Base-by-base conservation (phyloP, 2,329 filamentous ascomycete species). In the Calonectria ilicicola region DNA sequence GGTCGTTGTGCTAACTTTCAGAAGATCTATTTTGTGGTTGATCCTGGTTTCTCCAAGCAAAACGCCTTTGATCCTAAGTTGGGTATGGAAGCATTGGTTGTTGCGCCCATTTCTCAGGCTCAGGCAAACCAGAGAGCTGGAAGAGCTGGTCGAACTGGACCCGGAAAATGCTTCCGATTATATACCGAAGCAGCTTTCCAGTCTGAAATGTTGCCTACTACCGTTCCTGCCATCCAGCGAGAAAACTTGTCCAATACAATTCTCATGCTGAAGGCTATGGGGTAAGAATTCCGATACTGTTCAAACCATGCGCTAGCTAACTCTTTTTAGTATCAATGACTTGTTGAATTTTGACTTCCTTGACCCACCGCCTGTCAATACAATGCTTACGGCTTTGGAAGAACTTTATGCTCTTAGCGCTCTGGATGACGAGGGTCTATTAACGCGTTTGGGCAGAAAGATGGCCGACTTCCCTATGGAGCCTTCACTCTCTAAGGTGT, bases 391-490 rank as follows among this genome's bases (percentile, higher is more conserved):
- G 63, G 97, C 97, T 0, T 87, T 99, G 4, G 97, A 99, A 84
- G 97, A 98, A 82, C 88, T 99, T 0, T 99, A 99, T 81, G 95
- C 95, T 0, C 87, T 99, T 14, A 95, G 93, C 4, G 96, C 96
- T 0, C 88, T 99, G 0, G 97, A 99, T 76, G 96, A 99, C 79
- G 97, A 99, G 88, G 97, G 97, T 17, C 89, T 99, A 0, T 87
- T 99, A 2, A 99, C 97, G 0, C 92, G 97, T 8, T 89, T 98
- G 1, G 97, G 97, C 9, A 92, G 97, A 56, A 98, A 98, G 83
- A 98, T 99, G 96, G 96, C 97, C 14, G 96, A 99, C 81, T 98
- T 98, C 83, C 97, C 97, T 0, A 98, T 98, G 95, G 96, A 98
- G 70, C 97, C 97, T 0, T 92, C 95, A 0, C 89, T 98, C 0